Evolutionary conservation across 108 stramenopile species (phyloP).

Genomic region (Cyclostephanos tholiformis): DNA sequence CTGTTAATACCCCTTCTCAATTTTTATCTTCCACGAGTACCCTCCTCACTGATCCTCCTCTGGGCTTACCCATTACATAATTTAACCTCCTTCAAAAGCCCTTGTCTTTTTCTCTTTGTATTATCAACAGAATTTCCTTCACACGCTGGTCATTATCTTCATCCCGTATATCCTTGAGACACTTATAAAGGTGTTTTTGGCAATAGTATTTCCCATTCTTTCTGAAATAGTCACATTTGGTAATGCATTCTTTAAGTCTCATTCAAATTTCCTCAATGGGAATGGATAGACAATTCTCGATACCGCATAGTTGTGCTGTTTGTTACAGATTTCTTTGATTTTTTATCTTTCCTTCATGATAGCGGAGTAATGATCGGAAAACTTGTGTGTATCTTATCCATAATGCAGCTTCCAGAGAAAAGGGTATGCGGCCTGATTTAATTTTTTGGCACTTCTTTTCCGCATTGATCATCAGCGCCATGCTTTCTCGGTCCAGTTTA

Average conservation of each 20-base stretch:
- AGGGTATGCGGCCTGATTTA: slow-evolving; percentile 6
- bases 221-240: slow-evolving; percentile 17
- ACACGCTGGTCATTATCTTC: background rate
- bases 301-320: background rate
- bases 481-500: background rate
- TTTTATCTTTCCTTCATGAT: slow-evolving; percentile 12
- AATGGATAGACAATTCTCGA: background rate
- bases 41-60: background rate
- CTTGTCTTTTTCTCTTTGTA: slow-evolving; percentile 18
- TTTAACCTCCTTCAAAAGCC: slow-evolving; percentile 19
- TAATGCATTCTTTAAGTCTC: background rate
- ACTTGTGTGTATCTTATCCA: slow-evolving; percentile 6
- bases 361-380: background rate
- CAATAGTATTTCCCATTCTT: background rate
- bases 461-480: background rate
- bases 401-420: slow-evolving; percentile 3
- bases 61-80: background rate
- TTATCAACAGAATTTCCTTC: slow-evolving; percentile 14
- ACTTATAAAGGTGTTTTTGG: slow-evolving; percentile 3
- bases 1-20: background rate
- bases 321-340: slow-evolving; percentile 23
- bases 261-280: background rate
- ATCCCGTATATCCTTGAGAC: slow-evolving; percentile 1
- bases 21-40: too few species aligned
- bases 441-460: slow-evolving; percentile 23